These are phyloP conservation scores for Aspergillus versicolor DNA, from an alignment of 2,329 filamentous ascomycete genomes.

Conservation along the genomic window DNA sequence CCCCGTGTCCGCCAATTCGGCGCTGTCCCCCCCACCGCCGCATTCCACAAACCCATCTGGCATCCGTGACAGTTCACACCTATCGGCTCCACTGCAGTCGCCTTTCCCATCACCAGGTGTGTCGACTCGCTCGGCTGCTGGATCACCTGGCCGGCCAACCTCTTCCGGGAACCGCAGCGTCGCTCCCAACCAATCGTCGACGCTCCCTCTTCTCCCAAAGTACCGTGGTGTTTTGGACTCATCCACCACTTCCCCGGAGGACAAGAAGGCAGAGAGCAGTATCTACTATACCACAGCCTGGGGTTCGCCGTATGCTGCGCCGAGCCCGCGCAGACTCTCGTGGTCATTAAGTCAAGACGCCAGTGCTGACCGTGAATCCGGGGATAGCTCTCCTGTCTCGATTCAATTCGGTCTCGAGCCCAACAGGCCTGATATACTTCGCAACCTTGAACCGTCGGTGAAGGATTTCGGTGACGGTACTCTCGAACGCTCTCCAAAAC, in stretches of 20 bases:
- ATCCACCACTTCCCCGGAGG: slow-evolving; percentile 40
- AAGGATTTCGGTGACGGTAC: slow-evolving; percentile 25
- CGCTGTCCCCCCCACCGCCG: slow-evolving; percentile 33
- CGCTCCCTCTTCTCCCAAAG: slow-evolving; percentile 33
- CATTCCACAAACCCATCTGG: slow-evolving; percentile 27
- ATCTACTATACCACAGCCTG: slow-evolving; percentile 74
- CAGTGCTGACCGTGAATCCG: slow-evolving; percentile 39
- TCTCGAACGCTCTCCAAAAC: slow-evolving; percentile 25
- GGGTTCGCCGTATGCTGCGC: slow-evolving; percentile 83
- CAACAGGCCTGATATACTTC: slow-evolving; percentile 28
- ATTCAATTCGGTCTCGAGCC: slow-evolving; percentile 25
- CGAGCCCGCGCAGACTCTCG: slow-evolving; percentile 47
- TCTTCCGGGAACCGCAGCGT: slow-evolving; percentile 26
- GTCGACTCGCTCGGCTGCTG: slow-evolving; percentile 36
- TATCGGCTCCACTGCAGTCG: slow-evolving; percentile 31
- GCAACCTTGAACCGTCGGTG: slow-evolving; percentile 24
- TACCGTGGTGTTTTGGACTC: slow-evolving; percentile 36
- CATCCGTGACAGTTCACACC: slow-evolving; percentile 30
- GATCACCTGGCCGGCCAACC: slow-evolving; percentile 32
- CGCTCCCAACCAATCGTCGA: slow-evolving; percentile 28
- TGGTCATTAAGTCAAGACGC: slow-evolving; percentile 46
- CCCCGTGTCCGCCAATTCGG: slow-evolving; percentile 38
- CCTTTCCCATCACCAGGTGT: slow-evolving; percentile 37
- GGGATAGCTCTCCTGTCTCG: slow-evolving; percentile 36
- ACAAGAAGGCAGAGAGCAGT: slow-evolving; percentile 48